A percentile compares a stretch with the other conserved stretches of the same genome.
Conservation (phyloP, 352 stramenopile genomes). For the Pythium folliculosum region DNA sequence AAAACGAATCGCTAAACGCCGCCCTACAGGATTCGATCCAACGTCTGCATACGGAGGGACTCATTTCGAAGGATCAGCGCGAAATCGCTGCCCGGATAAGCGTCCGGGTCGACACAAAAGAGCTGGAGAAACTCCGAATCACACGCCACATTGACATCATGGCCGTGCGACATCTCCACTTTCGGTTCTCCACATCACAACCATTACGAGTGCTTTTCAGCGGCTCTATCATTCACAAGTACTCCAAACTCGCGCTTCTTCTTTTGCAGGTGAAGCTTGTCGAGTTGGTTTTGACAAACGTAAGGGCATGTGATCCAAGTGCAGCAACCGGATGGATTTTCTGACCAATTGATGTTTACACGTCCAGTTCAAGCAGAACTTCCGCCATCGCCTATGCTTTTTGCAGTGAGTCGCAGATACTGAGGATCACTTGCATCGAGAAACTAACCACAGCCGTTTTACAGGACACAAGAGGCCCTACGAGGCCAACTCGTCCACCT, state of each 20-base stretch:
- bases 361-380: conserved; percentile 56
- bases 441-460: background rate
- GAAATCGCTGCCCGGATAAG: conserved; percentile 48
- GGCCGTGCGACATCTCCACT: conserved; percentile 60
- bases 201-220: conserved; percentile 69
- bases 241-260: conserved; percentile 55
- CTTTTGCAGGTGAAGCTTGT: conserved; percentile 70
- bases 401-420: conserved; percentile 36
- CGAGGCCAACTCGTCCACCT: conserved; percentile 49
- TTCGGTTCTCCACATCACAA: conserved; percentile 48
- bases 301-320: conserved; percentile 17
- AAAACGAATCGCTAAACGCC: conserved; percentile 53
- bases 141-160: conserved; percentile 50
- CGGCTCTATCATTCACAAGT: conserved; percentile 57
- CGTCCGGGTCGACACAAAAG: conserved; percentile 51
- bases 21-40: conserved; percentile 61
- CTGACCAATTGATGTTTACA: background rate
- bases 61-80: conserved; percentile 36
- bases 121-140: conserved; percentile 39
- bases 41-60: conserved; percentile 45
- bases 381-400: conserved; percentile 56
- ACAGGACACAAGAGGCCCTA: conserved; percentile 49
- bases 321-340: background rate
- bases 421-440: background rate
- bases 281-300: conserved; percentile 58